phyloP scores from a whole-genome alignment of 441 rosid genomes.

The Corymbia calophylla region DNA sequence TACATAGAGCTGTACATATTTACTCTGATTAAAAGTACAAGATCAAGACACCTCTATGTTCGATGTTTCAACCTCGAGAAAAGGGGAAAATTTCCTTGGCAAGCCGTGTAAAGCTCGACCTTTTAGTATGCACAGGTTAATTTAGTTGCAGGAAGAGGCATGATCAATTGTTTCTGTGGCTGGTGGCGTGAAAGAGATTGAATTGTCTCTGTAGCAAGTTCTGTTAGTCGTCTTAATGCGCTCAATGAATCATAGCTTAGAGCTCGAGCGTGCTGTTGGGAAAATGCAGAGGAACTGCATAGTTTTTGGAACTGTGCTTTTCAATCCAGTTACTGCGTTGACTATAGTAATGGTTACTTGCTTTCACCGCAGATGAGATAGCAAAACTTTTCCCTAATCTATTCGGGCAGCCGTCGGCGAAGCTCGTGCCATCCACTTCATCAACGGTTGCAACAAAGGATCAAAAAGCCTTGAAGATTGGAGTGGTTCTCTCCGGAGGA shows the following conservation, averaged over 20 bases:
- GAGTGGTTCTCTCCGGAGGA: slow-evolving; percentile 95
- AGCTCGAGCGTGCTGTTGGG: not conserved
- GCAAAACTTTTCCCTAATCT: slow-evolving; percentile 1
- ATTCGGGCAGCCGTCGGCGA: not conserved
- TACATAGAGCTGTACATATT: not conserved
- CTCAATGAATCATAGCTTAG: not conserved
- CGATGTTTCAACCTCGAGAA: not conserved
- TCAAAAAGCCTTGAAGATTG: slow-evolving; percentile 16
- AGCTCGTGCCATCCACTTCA: not conserved
- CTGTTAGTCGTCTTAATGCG: not conserved
- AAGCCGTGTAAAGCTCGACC: not conserved
- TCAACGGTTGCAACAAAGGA: not conserved
- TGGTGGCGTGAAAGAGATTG: not conserved
- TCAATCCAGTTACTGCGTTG: not conserved
- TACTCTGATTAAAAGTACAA: not conserved
- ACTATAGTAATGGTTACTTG: not conserved
- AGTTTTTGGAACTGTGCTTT: not conserved
- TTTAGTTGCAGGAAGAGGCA: not conserved
- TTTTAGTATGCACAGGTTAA: not conserved
- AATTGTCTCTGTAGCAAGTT: not conserved
- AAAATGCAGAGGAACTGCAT: not conserved
- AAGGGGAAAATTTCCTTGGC: not conserved
- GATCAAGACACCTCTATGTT: not conserved
- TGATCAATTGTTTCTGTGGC: not conserved
- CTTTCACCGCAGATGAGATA: not conserved